Base-by-base conservation (phyloP, 495 filamentous ascomycete species). In the Podospora comata region DNA sequence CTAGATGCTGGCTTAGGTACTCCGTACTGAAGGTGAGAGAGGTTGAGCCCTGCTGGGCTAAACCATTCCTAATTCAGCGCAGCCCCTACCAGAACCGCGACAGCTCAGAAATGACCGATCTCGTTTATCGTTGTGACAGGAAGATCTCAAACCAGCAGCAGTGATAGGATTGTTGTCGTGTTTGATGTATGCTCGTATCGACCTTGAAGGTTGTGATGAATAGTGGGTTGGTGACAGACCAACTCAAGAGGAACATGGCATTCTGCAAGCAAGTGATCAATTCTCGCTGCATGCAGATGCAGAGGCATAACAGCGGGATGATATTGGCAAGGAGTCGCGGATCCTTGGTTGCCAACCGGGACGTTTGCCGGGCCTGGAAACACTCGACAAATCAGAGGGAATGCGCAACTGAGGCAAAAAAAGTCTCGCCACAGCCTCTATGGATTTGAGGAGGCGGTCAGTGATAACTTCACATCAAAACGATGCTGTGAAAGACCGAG, bases 281-380 rank as follows among this genome's bases (percentile, higher is more conserved):
- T 56, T 56, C 13, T 58, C n/a, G n/a, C n/a, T 58, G 55, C 55
- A 58, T 58, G 55, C 11, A 58, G n/a, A 58, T 58, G 55, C 11
- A 58, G n/a, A 58, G 55, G 39, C 32, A 66, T 70, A 59, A 60
- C 57, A 19, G 28, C 55, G 60, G 64, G 60, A 56, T 48, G 60
- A 30, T 66, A 65, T 63, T 69, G 68, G 44, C 39, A 56, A 32
- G 61, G 55, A 58, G 55, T 19, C 6, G 20, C 28, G 23, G 20
- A 27, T 32, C 59, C 19, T 28, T 27, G 16, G 16, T 18, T 61
- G 20, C 20, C 59, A 62, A 27, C 48, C 64, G 68, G 68, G 19
- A 34, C 58, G 55, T 54, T 27, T 69, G 63, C 68, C 68, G 20
- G 30, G 44, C 60, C 26, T 23, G 59, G 64, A 70, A 67, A 56